Conservation (phyloP, 495 filamentous ascomycete genomes). For the Penicillium manginii region DNA sequence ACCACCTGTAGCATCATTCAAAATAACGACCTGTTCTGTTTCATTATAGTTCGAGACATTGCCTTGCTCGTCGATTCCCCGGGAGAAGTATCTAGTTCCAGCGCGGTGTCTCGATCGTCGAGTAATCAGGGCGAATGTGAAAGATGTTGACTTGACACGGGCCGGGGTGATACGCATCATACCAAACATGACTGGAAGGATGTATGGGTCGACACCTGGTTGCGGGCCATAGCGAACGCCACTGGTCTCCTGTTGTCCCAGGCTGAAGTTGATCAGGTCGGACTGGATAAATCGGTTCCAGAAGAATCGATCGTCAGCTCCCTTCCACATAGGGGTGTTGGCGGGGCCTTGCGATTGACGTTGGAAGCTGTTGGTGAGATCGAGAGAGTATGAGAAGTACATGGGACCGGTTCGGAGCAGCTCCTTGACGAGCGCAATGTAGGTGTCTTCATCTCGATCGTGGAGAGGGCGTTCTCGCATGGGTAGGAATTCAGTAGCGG, state of each 20-base stretch:
- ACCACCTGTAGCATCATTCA: conserved; percentile 77
- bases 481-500: conserved; percentile 90
- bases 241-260: conserved; percentile 44
- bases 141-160: conserved; percentile 74
- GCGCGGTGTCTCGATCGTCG: conserved; percentile 82
- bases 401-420: conserved; percentile 83
- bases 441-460: conserved; percentile 91
- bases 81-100: conserved; percentile 91
- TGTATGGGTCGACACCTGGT: conserved; percentile 84
- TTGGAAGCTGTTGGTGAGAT: conserved; percentile 94
- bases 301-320: conserved; percentile 96
- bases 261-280: conserved; percentile 86
- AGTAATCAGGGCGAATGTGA: conserved; percentile 87
- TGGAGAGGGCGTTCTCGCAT: conserved; percentile 89
- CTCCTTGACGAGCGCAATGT: conserved; percentile 75
- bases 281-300: conserved; percentile 94
- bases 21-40: conserved; percentile 86
- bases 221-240: conserved; percentile 66
- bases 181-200: conserved; percentile 91
- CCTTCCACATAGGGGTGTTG: conserved; percentile 79
- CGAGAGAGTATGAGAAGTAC: conserved; percentile 97
- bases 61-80: conserved; percentile 90
- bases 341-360: conserved; percentile 76
- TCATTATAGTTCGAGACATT: conserved; percentile 98
- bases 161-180: conserved; percentile 88